Evolutionary conservation across 2,329 filamentous ascomycete species (phyloP).

Genomic region (Knufia fluminis): DNA sequence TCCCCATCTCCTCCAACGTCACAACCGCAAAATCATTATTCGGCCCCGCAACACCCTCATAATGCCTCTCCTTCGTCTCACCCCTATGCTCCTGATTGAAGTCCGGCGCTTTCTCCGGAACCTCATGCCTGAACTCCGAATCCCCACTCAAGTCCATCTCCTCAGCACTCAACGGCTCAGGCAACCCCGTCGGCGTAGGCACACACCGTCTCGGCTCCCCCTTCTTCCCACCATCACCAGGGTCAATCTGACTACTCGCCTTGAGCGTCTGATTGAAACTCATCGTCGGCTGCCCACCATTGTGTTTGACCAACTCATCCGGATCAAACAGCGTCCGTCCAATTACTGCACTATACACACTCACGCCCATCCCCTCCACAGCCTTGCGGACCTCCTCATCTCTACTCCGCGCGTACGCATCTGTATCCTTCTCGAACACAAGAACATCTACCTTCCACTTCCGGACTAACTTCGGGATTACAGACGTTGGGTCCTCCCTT

Average conservation of each 20-base stretch:
- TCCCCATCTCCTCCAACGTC: conserved; percentile 61
- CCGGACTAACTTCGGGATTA: conserved; percentile 64
- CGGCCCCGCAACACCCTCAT: conserved; percentile 54
- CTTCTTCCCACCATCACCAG: conserved; percentile 39
- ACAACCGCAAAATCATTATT: conserved; percentile 61
- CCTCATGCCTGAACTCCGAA: conserved; percentile 33
- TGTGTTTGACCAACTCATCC: conserved; percentile 56
- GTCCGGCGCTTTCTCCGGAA: conserved; percentile 45
- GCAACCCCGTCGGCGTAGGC: conserved; percentile 51
- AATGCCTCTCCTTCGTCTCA: conserved; percentile 44
- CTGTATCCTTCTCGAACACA: conserved; percentile 71
- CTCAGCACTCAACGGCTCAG: conserved; percentile 47
- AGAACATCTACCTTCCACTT: conserved; percentile 66
- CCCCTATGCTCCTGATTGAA: conserved; percentile 51
- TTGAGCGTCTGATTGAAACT: conserved; percentile 58
- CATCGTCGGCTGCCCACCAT: conserved; percentile 65
- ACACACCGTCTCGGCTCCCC: conserved; percentile 32
- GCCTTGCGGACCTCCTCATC: conserved; percentile 56
- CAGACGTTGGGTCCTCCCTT: conserved; percentile 60
- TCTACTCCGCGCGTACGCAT: conserved; percentile 58
- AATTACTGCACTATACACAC: too few relatives aligned
- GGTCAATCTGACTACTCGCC: conserved; percentile 43
- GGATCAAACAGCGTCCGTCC: conserved; percentile 61
- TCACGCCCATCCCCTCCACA: conserved; percentile 47
- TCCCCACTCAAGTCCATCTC: conserved; percentile 46